These are phyloP conservation scores for Citropsis articulata DNA, from an alignment of 345 rosid species.

Conservation along the genomic window DNA sequence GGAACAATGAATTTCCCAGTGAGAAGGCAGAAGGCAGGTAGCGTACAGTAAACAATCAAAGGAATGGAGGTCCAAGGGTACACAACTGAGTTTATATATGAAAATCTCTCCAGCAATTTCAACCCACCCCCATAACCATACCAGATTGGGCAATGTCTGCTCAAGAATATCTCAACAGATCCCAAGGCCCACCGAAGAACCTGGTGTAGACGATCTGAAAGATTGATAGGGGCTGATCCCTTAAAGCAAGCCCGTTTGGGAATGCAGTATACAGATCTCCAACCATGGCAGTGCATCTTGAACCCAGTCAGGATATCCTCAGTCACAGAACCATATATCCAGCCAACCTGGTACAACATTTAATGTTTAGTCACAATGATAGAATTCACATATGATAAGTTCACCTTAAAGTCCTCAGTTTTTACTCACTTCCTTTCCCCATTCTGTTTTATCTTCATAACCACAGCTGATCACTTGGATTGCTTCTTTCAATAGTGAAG, in stretches of 20 bases:
- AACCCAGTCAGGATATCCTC: slow-evolving; percentile 94
- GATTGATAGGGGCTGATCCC: slow-evolving; percentile 94
- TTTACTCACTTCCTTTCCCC: slow-evolving; percentile 94
- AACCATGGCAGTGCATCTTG: slow-evolving; percentile 98
- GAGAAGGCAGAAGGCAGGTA: slow-evolving; percentile 92
- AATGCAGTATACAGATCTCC: slow-evolving; percentile 98
- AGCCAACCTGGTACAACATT: slow-evolving; percentile 61
- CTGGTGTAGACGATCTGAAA: slow-evolving; percentile 92
- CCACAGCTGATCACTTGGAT: slow-evolving; percentile 98
- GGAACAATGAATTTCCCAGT: slow-evolving; percentile 96
- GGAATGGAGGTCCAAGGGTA: slow-evolving; percentile 95
- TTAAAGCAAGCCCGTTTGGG: slow-evolving; percentile 87
- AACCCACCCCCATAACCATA: slow-evolving; percentile 97
- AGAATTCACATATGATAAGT: not conserved
- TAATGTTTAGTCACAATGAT: slow-evolving; percentile 12
- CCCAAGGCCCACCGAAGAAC: slow-evolving; percentile 99
- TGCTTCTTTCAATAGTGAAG: slow-evolving; percentile 79
- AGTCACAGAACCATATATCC: slow-evolving; percentile 96
- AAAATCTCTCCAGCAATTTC: slow-evolving; percentile 91
- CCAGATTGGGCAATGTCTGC: slow-evolving; percentile 97
- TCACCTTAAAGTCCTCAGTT: not conserved
- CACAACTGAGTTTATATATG: slow-evolving; percentile 90
- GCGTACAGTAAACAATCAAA: slow-evolving; percentile 79
- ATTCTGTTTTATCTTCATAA: slow-evolving; percentile 96
- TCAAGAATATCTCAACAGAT: slow-evolving; percentile 93